Conservation (phyloP, 1,284 basidiomycete species). For the Cryptococcus depauperatus region DNA sequence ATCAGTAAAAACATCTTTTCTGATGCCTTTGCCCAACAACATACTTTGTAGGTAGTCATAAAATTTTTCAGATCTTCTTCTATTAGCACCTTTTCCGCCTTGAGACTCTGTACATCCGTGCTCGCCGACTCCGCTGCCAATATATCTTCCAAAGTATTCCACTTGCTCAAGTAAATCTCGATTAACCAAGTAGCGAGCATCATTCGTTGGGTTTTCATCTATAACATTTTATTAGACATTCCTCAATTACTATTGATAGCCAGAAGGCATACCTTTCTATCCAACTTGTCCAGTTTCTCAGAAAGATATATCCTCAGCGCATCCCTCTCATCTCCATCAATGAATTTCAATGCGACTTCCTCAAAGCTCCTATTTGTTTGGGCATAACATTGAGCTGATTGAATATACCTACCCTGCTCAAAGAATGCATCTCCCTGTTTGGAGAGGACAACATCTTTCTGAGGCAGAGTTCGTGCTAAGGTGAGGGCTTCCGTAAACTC, state of each 20-base stretch:
- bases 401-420: conserved; percentile 71
- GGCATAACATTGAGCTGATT: conserved; percentile 85
- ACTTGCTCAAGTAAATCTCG: conserved; percentile 94
- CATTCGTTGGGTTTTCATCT: conserved; percentile 90
- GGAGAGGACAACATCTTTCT: conserved; percentile 75
- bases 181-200: conserved; percentile 98
- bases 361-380: conserved; percentile 84
- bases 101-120: conserved; percentile 77
- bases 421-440: conserved; percentile 82
- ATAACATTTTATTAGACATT: conserved; percentile 2
- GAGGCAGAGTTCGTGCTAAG: conserved; percentile 72
- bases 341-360: conserved; percentile 81
- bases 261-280: conserved; percentile 56
- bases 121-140: conserved; percentile 64
- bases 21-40: conserved; percentile 1
- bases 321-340: conserved; percentile 86
- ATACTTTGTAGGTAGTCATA: conserved; percentile 81
- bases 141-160: conserved; percentile 85
- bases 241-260: neutral
- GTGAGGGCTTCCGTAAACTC: conserved; percentile 69
- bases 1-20: neutral
- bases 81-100: conserved; percentile 69
- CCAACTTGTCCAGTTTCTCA: conserved; percentile 73
- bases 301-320: conserved; percentile 84
- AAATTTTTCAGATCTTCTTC: conserved; percentile 91